Evolutionary conservation across 768 basidiomycete genomes (phyloP).

Genomic region (Russula ochroleuca): DNA sequence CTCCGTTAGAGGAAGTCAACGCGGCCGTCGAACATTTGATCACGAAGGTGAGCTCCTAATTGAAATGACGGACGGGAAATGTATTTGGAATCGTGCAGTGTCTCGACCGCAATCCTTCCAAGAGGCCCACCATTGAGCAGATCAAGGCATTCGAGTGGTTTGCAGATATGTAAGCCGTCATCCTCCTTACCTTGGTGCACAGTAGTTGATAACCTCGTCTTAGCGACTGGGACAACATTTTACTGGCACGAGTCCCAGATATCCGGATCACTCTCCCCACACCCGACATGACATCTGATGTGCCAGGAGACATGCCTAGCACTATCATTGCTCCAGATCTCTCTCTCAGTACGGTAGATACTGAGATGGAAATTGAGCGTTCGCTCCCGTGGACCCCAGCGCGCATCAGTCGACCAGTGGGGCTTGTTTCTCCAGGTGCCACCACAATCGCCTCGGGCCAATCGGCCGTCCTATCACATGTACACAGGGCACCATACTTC

Average conservation of each 20-base stretch:
- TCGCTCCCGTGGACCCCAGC: slow-evolving; percentile 18
- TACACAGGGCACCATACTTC: neutral
- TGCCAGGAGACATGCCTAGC: slow-evolving; percentile 20
- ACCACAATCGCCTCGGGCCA: slow-evolving; percentile 21
- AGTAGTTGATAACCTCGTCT: neutral
- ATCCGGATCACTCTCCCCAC: slow-evolving; percentile 23
- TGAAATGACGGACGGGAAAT: neutral
- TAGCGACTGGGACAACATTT: slow-evolving; percentile 24
- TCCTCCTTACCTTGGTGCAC: neutral
- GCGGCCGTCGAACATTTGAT: slow-evolving; percentile 14
- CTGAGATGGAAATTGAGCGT: slow-evolving; percentile 13
- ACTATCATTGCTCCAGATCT: slow-evolving; percentile 18
- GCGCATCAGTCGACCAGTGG: slow-evolving; percentile 1
- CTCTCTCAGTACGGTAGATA: slow-evolving; percentile 16
- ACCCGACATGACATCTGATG: slow-evolving; percentile 18
- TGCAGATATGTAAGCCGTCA: slow-evolving; percentile 18
- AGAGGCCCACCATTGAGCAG: slow-evolving; percentile 12
- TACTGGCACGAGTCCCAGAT: slow-evolving; percentile 12
- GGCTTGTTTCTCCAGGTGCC: slow-evolving; percentile 16
- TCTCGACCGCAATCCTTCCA: slow-evolving; percentile 26
- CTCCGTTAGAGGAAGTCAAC: slow-evolving; percentile 9
- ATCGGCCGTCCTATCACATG: slow-evolving; percentile 14
- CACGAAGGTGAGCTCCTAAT: slow-evolving; percentile 12
- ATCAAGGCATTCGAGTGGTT: slow-evolving; percentile 21
- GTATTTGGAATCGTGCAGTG: slow-evolving; percentile 16